Conservation (phyloP, 371 early-diverging fungal species). For the Nematocida sp. region DNA sequence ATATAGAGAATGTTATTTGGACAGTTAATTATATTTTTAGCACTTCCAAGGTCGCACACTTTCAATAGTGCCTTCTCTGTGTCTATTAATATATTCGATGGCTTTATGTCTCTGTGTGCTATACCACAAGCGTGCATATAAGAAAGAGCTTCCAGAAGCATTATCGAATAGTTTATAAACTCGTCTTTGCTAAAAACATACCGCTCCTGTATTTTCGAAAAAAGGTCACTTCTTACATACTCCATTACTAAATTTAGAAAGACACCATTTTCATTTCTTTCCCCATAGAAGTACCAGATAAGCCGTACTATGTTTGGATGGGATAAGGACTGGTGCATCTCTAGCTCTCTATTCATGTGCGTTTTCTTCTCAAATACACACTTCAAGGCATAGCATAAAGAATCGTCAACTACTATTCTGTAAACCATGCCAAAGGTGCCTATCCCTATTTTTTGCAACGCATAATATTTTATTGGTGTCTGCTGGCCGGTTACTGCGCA, state of each 20-base stretch:
- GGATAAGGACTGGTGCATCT: conserved; percentile 59
- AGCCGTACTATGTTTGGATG: conserved; percentile 61
- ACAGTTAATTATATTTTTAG: conserved; percentile 82
- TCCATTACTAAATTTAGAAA: conserved; percentile 64
- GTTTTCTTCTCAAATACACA: conserved; percentile 62
- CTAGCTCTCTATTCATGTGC: conserved; percentile 65
- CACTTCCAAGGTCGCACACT: conserved; percentile 97
- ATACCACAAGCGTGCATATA: conserved; percentile 89
- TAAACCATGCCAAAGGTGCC: conserved; percentile 68
- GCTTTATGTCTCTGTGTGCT: conserved; percentile 91
- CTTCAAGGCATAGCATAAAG: conserved; percentile 63
- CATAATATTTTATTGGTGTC: conserved; percentile 24
- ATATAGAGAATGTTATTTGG: conserved; percentile 94
- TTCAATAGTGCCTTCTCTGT: conserved; percentile 77
- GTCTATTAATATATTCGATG: conserved; percentile 86
- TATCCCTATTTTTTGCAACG: conserved; percentile 62
- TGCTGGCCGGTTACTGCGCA: conserved; percentile 2
- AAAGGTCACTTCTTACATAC: conserved; percentile 53
- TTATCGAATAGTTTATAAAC: conserved; percentile 71
- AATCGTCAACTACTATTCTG: conserved; percentile 34
- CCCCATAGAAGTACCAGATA: conserved; percentile 56
- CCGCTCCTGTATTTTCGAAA: conserved; percentile 36
- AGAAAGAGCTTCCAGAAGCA: conserved; percentile 79
- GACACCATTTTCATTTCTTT: conserved; percentile 54
- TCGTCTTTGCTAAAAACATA: conserved; percentile 18